Evolutionary conservation across 352 stramenopile species (phyloP), one percentile per base, ranked within the genome.

Genomic region (Phytopythium oedochilum): DNA sequence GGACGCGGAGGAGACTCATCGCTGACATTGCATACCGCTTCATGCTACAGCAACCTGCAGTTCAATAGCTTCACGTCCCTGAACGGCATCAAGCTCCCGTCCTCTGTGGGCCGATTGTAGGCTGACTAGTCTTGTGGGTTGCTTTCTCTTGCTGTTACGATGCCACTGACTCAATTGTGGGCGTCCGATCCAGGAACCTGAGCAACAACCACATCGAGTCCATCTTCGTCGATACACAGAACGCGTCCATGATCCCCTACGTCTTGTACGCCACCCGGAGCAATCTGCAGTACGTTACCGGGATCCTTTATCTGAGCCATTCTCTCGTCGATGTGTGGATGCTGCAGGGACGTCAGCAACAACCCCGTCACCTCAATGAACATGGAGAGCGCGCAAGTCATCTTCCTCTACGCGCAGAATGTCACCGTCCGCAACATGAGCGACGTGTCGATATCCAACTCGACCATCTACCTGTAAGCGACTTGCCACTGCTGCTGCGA

Each of bases 321-420:
- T 17, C 7, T 29, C 15, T 32, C 15, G 22, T 34, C 10, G 17
- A 51, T 15, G 25, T n/a, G 23, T 8, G 0, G 32, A 5, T 25
- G 20, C 29, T 9, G 6, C 44, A 73, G 64, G 25, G 53, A 69
- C 58, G 58, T 73, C 5, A 68, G 60, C n/a, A 49, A 63, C 36
- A 73, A 73, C 34, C 57, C 57, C 8, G 69, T 72, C 46, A 38
- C 47, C 25, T 63, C 58, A n/a, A 57, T 72, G 12, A 12, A 25
- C 39, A 10, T 36, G 45, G 17, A 57, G 56, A 40, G 58, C 68
- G 35, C 32, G 55, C 34, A 61, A 56, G 17, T 61, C 57, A 5
- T 61, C 38, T 29, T 39, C 50, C 61, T 73, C 1, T 49, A 68
- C 4, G 65, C 65, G n/a, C 57, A 43, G 28, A 70, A 70, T 18